phyloP scores from a whole-genome alignment of 371 early-diverging fungal genomes.

The Lichtheimia hyalospora region DNA sequence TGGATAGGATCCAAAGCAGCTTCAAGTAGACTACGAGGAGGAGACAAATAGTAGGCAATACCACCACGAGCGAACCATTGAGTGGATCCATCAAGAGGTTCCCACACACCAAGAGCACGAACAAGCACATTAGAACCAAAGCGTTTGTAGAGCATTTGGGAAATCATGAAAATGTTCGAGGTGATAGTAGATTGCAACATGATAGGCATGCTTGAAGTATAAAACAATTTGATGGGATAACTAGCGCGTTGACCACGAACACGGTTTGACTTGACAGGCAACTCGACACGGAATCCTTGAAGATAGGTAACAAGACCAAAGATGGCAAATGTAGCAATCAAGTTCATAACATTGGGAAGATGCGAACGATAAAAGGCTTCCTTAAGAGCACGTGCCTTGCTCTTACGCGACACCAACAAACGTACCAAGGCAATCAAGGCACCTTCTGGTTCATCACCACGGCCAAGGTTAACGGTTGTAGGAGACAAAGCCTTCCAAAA shows the following conservation, averaged over 20 bases:
- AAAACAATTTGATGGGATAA: slow-evolving; percentile 99
- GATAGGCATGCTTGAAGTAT: slow-evolving; percentile 99
- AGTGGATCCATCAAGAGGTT: slow-evolving; percentile 83
- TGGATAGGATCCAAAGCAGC: slow-evolving; percentile 93
- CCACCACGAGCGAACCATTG: slow-evolving; percentile 93
- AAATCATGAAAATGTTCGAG: slow-evolving; percentile 95
- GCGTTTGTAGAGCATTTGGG: slow-evolving; percentile 94
- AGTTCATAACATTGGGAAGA: slow-evolving; percentile 96
- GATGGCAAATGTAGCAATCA: slow-evolving; percentile 88
- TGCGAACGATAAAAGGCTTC: slow-evolving; percentile 98
- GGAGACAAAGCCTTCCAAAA: slow-evolving; percentile 99
- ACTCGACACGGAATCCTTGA: slow-evolving; percentile 99
- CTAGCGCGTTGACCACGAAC: slow-evolving; percentile 96
- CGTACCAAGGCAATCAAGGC: slow-evolving; percentile 96
- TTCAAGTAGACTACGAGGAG: slow-evolving; percentile 87
- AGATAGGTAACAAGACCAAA: slow-evolving; percentile 98
- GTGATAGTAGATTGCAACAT: slow-evolving; percentile 98
- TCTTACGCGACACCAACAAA: slow-evolving; percentile 90
- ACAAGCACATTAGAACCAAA: slow-evolving; percentile 96
- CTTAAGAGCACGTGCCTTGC: slow-evolving; percentile 97
- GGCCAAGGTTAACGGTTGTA: slow-evolving; percentile 94
- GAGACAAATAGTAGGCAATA: slow-evolving; percentile 97
- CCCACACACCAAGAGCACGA: slow-evolving; percentile 97
- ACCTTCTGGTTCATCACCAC: slow-evolving; percentile 99
- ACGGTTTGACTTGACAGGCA: slow-evolving; percentile 96